Base-by-base conservation (phyloP, 768 basidiomycete genomes). In the Mycena sanguinolenta region DNA sequence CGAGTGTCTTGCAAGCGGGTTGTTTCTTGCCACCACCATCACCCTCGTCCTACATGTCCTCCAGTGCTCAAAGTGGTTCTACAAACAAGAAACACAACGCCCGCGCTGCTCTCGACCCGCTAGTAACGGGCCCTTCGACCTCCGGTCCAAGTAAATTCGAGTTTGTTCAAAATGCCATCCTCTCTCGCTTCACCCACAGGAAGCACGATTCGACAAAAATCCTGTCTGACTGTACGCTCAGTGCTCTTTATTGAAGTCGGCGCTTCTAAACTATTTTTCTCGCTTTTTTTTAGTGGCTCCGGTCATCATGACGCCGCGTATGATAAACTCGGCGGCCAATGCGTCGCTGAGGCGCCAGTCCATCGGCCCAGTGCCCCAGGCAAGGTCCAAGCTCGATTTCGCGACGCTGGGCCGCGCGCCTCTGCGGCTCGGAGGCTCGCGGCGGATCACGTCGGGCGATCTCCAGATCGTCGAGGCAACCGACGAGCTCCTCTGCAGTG, bases 241-340 rank as follows among this genome's bases (percentile, higher is more conserved):
- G 30, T 60, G 49, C 30, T 19, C 63, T 58, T 70, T 53, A 39
- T 46, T 19, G 71, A 44, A 36, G 27, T 60, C 39, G 50, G 52
- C 23, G 21, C 42, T 46, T 50, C 69, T 64, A 49, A 65, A 55
- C 63, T 52, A 58, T 57, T 10, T 32, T 53, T 54, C 42, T 46
- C 62, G n/a, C n/a, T 61, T 73, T 61, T 73, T 65, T 58, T 39
- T 65, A 91, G 95, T 96, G 78, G 95, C 95, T 17, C 95, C 95
- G 16, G 91, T 91, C 70, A 94, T 96, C 74, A 95, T 96, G 94
- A 95, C 94, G 3, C 95, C 95, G 27, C 86, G 90, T 65, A 91
- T 95, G 89, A 88, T 95, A 70, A 89, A 87, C 68, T 88, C 89
- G 25, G 87, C 92, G 9, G 86, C 92, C 3, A 90, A 90, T n/a